Evolutionary conservation across 805 yeast species (phyloP).

Genomic region (Zygoascus biomembranicola): DNA sequence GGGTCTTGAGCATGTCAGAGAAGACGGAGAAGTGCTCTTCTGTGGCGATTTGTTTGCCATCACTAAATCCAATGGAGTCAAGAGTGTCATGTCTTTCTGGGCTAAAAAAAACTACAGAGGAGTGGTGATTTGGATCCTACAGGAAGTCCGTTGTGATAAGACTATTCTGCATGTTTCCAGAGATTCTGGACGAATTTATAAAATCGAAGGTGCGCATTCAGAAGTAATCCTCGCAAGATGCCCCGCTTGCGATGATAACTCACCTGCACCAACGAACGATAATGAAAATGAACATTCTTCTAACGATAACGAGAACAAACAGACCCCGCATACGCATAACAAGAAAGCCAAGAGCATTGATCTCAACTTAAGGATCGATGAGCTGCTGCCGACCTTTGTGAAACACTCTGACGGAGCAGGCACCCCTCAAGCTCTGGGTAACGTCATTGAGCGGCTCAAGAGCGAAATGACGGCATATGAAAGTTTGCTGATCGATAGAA

Average conservation of each 20-base stretch:
- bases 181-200: slow-evolving; percentile 2
- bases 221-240: background rate
- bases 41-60: slow-evolving; percentile 79
- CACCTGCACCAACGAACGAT: background rate
- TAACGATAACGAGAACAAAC: background rate
- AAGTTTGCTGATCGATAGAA: background rate
- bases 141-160: slow-evolving; percentile 49
- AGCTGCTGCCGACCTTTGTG: background rate
- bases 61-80: slow-evolving; percentile 51
- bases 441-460: background rate
- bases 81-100: slow-evolving; percentile 87
- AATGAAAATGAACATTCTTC: background rate
- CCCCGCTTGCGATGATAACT: background rate
- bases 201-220: slow-evolving; percentile 9
- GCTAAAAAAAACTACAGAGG: slow-evolving; percentile 55
- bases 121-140: slow-evolving; percentile 73
- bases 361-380: background rate
- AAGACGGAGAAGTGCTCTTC: slow-evolving; percentile 23
- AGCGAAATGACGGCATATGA: background rate
- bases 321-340: background rate
- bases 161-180: slow-evolving; percentile 21
- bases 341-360: background rate
- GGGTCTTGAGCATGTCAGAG: background rate
- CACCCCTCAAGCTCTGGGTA: background rate
- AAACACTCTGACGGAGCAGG: background rate